These are phyloP conservation scores for Zoysia matrella DNA, from an alignment of 202 grass and related monocot species.

Conservation along the genomic window DNA sequence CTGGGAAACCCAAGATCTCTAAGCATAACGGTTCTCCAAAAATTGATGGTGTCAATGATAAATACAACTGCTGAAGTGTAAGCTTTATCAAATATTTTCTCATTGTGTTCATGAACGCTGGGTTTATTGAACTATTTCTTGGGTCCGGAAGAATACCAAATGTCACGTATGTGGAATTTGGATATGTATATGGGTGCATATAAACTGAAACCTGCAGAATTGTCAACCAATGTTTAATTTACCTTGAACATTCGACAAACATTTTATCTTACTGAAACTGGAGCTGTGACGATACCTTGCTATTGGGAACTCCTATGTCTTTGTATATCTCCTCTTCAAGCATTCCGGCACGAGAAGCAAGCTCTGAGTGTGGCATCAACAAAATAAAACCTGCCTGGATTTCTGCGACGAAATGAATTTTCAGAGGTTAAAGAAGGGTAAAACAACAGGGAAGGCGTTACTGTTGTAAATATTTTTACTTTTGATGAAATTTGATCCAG, in stretches of 20 bases:
- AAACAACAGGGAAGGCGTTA: too few species aligned
- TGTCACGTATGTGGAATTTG: slow-evolving; percentile 53
- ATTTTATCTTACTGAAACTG: slow-evolving; percentile 5
- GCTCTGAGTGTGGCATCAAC: slow-evolving; percentile 42
- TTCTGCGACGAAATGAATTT: slow-evolving; percentile 48
- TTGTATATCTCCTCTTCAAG: slow-evolving; percentile 64
- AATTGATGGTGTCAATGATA: slow-evolving; percentile 60
- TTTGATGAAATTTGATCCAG: neutral
- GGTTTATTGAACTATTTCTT: slow-evolving; percentile 56
- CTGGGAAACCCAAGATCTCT: slow-evolving; percentile 71
- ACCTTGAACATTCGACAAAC: neutral
- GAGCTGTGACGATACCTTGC: slow-evolving; percentile 40
- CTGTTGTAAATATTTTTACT: neutral
- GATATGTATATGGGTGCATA: slow-evolving; percentile 37
- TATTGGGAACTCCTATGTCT: slow-evolving; percentile 63
- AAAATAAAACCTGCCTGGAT: slow-evolving; percentile 74
- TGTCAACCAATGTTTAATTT: slow-evolving; percentile 27
- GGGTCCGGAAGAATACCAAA: slow-evolving; percentile 68
- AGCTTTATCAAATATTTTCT: slow-evolving; percentile 58
- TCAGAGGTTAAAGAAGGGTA: slow-evolving; percentile 5
- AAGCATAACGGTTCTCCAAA: slow-evolving; percentile 65
- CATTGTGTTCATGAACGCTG: slow-evolving; percentile 43
- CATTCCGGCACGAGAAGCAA: slow-evolving; percentile 43
- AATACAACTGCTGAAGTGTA: slow-evolving; percentile 58
- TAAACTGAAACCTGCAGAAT: slow-evolving; percentile 60